Conservation (phyloP, 2,329 filamentous ascomycete genomes). For the Ciborinia camelliae region DNA sequence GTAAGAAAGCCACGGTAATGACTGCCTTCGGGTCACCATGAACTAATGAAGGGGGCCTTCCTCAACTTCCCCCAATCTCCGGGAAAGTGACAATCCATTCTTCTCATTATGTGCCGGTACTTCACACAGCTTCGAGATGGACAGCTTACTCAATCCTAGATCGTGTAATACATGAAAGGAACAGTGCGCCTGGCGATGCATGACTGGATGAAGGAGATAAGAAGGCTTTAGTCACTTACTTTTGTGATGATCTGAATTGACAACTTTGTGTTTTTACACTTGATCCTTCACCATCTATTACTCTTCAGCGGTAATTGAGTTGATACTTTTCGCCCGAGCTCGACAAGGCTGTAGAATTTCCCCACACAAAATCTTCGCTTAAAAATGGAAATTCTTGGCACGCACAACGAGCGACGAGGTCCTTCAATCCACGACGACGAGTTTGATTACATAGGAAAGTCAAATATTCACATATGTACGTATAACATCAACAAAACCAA, state of each 20-base stretch:
- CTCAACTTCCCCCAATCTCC: neutral
- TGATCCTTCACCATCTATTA: neutral
- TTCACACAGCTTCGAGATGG: neutral
- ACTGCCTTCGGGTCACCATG: neutral
- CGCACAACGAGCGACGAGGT: constrained; percentile 28
- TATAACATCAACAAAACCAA: constrained; percentile 13
- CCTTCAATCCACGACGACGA: constrained; percentile 23
- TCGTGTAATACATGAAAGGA: neutral
- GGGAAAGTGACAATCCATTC: no score
- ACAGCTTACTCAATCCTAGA: neutral
- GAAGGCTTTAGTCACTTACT: no score
- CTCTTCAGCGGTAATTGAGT: neutral
- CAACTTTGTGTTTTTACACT: neutral
- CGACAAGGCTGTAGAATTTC: constrained; percentile 14
- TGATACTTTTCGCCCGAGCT: neutral
- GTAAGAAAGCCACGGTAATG: neutral
- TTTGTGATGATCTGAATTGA: no score
- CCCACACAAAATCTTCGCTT: constrained; percentile 26
- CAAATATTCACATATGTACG: constrained; percentile 22
- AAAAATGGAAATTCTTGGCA: constrained; percentile 30
- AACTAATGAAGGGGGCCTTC: neutral
- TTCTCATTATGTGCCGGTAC: neutral
- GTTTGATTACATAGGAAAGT: constrained; percentile 24
- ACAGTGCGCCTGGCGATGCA: neutral
- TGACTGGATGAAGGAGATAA: no score